These are phyloP conservation scores for Priceomyces haplophilus DNA, from an alignment of 805 yeast genomes.

Conservation along the genomic window DNA sequence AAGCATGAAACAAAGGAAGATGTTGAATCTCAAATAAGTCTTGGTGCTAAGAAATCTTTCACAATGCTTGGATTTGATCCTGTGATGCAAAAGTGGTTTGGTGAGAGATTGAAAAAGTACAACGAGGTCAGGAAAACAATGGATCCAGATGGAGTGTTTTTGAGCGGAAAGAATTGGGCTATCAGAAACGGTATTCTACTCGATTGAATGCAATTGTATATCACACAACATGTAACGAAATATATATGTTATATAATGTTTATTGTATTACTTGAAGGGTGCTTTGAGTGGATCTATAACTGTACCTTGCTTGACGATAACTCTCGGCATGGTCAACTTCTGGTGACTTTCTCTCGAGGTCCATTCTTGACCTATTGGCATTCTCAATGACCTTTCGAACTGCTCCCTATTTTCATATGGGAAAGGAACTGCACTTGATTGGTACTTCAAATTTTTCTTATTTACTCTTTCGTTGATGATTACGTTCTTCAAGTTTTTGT, in stretches of 20 bases:
- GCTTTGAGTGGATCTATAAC: conserved; percentile 90
- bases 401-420: conserved; percentile 93
- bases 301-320: conserved; percentile 80
- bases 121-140: conserved; percentile 59
- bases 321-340: conserved; percentile 82
- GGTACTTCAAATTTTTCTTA: conserved; percentile 82
- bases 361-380: conserved; percentile 99
- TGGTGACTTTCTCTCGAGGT: conserved; percentile 84
- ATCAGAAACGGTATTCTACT: conserved; percentile 69
- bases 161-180: conserved; percentile 79
- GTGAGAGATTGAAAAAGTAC: conserved; percentile 60
- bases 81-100: conserved; percentile 75
- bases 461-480: conserved; percentile 85
- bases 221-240: background rate
- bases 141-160: conserved; percentile 81
- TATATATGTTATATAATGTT: background rate
- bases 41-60: conserved; percentile 50
- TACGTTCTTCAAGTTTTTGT: conserved; percentile 72
- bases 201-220: conserved; percentile 9
- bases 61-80: conserved; percentile 79
- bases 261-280: conserved; percentile 56
- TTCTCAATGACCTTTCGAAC: conserved; percentile 86
- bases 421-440: conserved; percentile 87
- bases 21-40: conserved; percentile 36
- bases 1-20: conserved; percentile 35